Evolutionary conservation across 495 filamentous ascomycete species (phyloP), one percentile per base, ranked within the genome.

Genomic region (Acidiella bohemica): DNA sequence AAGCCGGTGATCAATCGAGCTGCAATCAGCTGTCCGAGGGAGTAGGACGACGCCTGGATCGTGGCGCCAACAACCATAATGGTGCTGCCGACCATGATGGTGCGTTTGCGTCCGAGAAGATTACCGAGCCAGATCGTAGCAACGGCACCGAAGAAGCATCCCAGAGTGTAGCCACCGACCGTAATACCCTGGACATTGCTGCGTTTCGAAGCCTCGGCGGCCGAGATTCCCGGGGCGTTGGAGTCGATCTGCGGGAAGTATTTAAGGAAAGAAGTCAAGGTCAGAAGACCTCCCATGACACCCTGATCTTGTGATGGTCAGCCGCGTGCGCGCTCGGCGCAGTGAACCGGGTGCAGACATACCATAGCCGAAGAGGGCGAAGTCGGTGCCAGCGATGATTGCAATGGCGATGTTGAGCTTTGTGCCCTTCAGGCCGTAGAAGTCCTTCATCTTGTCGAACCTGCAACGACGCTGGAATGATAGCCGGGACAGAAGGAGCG

Each of bases 91-190:
- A 75, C 41, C 41, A 86, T 77, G 50, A 84, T 83, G 16, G 79
- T 80, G 48, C 67, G 68, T 49, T 72, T 73, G 10, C 81, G 72
- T 14, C 81, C 81, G 12, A 84, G 73, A 2, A 65, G 61, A 47
- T 86, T 75, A 36, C 81, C 79, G 39, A 84, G 67, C 53, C 75
- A 80, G 44, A 86, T 78, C 8, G 70, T 74, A 33, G 75, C 52
- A 36, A 84, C 63, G 4, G 81, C 73, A 13, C 81, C 80, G 36
- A 75, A 51, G 57, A 86, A 83, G 56, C 79, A 85, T 12, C 81
- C 80, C 9, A 84, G 49, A 43, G 81, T 81, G 61, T 85, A 85
- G 5, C 70, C 66, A 18, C 75, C 73, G 25, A 77, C 67, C 0
- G 73, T 64, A 32, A 81, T 55, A 37, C 57, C 57, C 26, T 60